phyloP scores from a whole-genome alignment of 352 stramenopile genomes.

The Globisporangium cystogenes region DNA sequence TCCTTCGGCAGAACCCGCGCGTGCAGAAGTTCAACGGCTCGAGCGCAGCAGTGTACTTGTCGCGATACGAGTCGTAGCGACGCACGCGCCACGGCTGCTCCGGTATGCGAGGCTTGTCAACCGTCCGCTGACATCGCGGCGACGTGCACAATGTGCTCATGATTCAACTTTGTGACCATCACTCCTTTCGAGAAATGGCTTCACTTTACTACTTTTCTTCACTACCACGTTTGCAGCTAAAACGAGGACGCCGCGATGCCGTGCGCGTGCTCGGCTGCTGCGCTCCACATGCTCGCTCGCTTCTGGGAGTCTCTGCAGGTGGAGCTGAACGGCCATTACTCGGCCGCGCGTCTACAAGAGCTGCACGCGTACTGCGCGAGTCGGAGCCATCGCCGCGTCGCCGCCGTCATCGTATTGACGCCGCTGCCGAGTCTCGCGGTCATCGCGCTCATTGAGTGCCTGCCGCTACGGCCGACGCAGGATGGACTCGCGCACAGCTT shows the following conservation, averaged over 20 bases:
- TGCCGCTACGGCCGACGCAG: background rate
- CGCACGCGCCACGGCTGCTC: too few species aligned
- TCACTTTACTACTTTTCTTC: too few species aligned
- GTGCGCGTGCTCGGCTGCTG: too few species aligned
- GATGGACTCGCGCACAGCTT: background rate
- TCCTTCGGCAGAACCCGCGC: conserved; percentile 29
- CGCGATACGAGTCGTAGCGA: conserved; percentile 29
- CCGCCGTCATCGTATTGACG: conserved; percentile 1
- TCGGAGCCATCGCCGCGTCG: background rate
- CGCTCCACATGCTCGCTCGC: too few species aligned
- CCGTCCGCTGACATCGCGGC: too few species aligned
- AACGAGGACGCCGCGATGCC: too few species aligned
- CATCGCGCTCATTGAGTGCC: conserved; percentile 4
- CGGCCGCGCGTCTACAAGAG: conserved; percentile 6
- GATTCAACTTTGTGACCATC: too few species aligned
- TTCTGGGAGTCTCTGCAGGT: conserved; percentile 12
- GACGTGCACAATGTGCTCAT: too few species aligned
- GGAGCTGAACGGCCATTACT: conserved; percentile 15
- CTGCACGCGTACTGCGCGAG: background rate
- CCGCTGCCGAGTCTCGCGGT: conserved; percentile 9
- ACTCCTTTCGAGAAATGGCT: too few species aligned
- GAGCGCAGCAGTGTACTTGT: conserved; percentile 39
- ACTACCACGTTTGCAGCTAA: too few species aligned
- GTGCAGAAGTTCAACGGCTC: conserved; percentile 60
- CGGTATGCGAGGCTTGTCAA: too few species aligned